Evolutionary conservation across 176 grass and related monocot species (phyloP).

Genomic region (Oryza rufipogon): DNA sequence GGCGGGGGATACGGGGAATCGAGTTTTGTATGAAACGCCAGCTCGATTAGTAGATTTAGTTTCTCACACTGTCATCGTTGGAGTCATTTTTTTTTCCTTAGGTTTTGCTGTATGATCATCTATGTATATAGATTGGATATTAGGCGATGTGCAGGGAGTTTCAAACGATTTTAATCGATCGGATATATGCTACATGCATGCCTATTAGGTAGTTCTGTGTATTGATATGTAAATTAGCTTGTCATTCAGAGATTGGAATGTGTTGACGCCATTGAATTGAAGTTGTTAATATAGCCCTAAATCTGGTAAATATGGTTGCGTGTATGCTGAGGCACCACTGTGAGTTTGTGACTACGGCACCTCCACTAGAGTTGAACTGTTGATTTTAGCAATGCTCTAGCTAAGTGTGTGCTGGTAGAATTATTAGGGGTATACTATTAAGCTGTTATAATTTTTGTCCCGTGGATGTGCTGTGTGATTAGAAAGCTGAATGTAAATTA

Average conservation of each 20-base stretch:
- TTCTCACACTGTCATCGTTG: not conserved
- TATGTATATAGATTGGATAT: not conserved
- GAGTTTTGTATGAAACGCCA: not conserved
- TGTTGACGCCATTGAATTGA: not conserved
- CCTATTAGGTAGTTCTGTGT: not conserved
- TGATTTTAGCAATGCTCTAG: not conserved
- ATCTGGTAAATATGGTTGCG: constrained; percentile 13
- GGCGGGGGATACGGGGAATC: not conserved
- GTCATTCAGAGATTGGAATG: not conserved
- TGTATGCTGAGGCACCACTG: not conserved
- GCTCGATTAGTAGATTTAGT: constrained; percentile 7
- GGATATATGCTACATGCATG: not conserved
- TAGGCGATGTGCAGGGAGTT: not conserved
- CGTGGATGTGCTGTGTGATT: not conserved
- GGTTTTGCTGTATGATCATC: not conserved
- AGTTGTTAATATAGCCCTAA: not conserved
- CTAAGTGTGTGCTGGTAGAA: not conserved
- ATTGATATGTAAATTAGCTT: not conserved
- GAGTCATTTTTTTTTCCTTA: not conserved
- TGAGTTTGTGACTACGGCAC: not conserved
- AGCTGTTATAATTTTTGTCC: not conserved
- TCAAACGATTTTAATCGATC: not conserved
- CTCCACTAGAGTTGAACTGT: not conserved
- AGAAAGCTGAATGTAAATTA: not conserved
- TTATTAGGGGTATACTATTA: not conserved